Evolutionary conservation across 768 basidiomycete genomes (phyloP).

Genomic region (Strobilomyces confusus): DNA sequence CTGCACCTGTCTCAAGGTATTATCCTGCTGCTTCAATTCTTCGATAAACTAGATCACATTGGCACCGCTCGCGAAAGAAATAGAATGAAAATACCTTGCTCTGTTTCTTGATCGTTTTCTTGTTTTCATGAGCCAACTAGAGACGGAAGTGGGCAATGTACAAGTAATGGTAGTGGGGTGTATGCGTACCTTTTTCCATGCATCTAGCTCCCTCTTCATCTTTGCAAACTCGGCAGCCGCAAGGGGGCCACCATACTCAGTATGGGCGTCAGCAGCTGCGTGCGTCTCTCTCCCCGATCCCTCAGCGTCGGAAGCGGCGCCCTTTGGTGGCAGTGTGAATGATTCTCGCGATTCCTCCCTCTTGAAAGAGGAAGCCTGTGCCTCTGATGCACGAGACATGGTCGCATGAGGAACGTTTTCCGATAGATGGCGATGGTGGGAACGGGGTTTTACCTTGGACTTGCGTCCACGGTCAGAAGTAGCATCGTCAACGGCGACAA

Average conservation of each 20-base stretch:
- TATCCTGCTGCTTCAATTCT: slow-evolving; percentile 45
- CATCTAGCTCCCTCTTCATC: slow-evolving; percentile 55
- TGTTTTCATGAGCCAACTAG: slow-evolving; percentile 41
- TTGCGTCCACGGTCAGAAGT: slow-evolving; percentile 32
- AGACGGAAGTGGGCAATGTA: slow-evolving; percentile 2
- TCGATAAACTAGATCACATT: slow-evolving; percentile 43
- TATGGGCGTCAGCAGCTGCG: slow-evolving; percentile 11
- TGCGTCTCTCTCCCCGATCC: slow-evolving; percentile 25
- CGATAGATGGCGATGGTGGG: slow-evolving; percentile 20
- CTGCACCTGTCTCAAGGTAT: slow-evolving; percentile 36
- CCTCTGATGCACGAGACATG: slow-evolving; percentile 10
- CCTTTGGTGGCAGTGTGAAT: slow-evolving; percentile 18
- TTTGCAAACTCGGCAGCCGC: slow-evolving; percentile 49
- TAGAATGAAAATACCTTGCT: slow-evolving; percentile 41
- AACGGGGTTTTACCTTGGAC: slow-evolving; percentile 25
- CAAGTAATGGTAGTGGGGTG: neutral
- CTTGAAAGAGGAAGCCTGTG: slow-evolving; percentile 7
- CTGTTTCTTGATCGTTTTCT: slow-evolving; percentile 52
- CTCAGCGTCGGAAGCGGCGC: slow-evolving; percentile 25
- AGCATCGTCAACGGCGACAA: slow-evolving; percentile 26
- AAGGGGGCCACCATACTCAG: slow-evolving; percentile 32
- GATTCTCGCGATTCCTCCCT: slow-evolving; percentile 37
- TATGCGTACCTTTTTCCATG: slow-evolving; percentile 42
- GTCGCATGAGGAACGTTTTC: slow-evolving; percentile 18
- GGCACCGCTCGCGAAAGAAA: neutral